Evolutionary conservation across 2,329 filamentous ascomycete genomes (phyloP).

Genomic region (Epichloe scottii): DNA sequence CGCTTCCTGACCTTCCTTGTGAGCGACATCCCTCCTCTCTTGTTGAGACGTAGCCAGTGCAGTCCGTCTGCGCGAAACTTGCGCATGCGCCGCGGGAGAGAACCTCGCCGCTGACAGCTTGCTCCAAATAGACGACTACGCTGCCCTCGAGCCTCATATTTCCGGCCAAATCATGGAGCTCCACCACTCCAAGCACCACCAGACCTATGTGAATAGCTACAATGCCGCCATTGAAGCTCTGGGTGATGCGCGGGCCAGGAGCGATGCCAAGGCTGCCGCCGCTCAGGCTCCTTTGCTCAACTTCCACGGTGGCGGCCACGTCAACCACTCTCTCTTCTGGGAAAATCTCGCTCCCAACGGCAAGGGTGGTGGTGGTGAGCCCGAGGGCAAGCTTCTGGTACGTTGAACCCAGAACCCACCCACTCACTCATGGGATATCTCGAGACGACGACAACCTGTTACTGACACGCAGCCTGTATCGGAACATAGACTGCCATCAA

Average conservation of each 20-base stretch:
- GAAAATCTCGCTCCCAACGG: conserved; percentile 60
- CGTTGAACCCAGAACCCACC: conserved; percentile 4
- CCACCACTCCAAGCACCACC: conserved; percentile 89
- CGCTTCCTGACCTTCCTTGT: conserved; percentile 74
- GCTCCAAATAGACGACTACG: conserved; percentile 73
- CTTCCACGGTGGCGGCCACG: conserved; percentile 76
- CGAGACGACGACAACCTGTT: conserved; percentile 27
- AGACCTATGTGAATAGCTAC: conserved; percentile 83
- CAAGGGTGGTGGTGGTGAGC: conserved; percentile 48
- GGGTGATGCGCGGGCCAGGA: conserved; percentile 49
- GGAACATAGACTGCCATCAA: conserved; percentile 41
- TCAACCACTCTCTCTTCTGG: conserved; percentile 84
- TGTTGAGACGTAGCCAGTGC: background rate
- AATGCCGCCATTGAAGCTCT: conserved; percentile 69
- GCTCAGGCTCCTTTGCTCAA: conserved; percentile 46
- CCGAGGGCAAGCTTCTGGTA: conserved; percentile 47
- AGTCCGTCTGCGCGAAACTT: background rate
- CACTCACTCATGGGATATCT: background rate
- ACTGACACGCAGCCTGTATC: background rate
- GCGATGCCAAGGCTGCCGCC: conserved; percentile 40
- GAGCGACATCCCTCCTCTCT: conserved; percentile 11
- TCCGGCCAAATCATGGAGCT: conserved; percentile 93
- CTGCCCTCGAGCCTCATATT: conserved; percentile 75
- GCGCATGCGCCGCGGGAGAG: background rate
- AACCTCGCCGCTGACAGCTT: background rate